Base-by-base conservation (phyloP, 371 early-diverging fungal species). In the Smittium mucronatum region DNA sequence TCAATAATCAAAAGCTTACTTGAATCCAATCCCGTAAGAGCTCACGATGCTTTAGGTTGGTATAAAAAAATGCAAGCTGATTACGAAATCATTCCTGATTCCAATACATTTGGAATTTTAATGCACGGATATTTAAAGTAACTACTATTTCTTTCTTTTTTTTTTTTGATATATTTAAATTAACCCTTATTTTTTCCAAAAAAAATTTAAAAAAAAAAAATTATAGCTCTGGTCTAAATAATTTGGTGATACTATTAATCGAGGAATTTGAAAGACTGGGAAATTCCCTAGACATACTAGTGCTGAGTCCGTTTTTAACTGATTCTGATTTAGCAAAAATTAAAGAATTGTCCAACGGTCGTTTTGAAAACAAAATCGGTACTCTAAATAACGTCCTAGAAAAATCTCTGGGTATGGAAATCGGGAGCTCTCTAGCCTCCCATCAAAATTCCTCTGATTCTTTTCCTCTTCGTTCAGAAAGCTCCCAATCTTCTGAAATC, bases 1-100 rank as follows among this genome's bases (percentile, higher is more conserved):
- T 77, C 87, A 32, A 90, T 95, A 58, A 75, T 94, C 34, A 87
- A 89, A 65, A 88, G 88, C 0, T 85, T 89, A 70, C 77, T 92
- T 57, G 82, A 80, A 28, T 76, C 79, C 2, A 63, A 65, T 31
- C 78, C 77, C 11, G 85, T 88, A 21, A 75, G 83, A 70, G 80
- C 81, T 31, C 77, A 78, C 28, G 80, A 86, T 63, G 92, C 91
- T 15, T 72, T 89, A 32, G 76, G 84, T 57, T 95, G 94, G 93
- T 90, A 88, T 70, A 83, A 85, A 68, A 70, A 79, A 2, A 81
- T 90, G 73, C 76, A 83, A 66, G 71, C 74, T 47, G 76, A 81
- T 66, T 79, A 73, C 70, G 75, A 75, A 17, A 71, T 90, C 34
- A 75, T 77, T 34, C 89, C 90, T 1, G 85, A 88, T 73, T 71